phyloP scores from a whole-genome alignment of 495 filamentous ascomycete species.

The Neurospora sp. region DNA sequence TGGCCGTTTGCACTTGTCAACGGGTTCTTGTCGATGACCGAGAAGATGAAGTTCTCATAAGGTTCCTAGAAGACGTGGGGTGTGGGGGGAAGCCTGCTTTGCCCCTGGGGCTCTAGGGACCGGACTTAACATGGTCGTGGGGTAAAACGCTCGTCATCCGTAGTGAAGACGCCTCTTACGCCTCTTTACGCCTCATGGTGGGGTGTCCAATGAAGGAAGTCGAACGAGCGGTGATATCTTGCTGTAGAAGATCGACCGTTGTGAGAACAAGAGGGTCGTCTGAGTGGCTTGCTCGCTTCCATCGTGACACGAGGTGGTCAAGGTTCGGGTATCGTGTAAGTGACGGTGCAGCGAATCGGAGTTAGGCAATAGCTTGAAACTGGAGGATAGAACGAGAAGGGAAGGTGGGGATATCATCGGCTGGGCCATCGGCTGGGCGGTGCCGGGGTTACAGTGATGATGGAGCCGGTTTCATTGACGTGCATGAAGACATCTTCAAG shows the following conservation, averaged over 20 bases:
- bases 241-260: neutral
- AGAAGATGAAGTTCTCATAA: neutral
- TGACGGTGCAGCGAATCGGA: neutral
- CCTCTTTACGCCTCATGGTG: neutral
- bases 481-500: neutral
- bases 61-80: neutral
- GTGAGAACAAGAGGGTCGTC: neutral
- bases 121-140: neutral
- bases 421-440: neutral
- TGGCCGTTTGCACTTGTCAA: neutral
- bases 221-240: neutral
- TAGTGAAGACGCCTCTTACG: neutral
- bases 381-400: neutral
- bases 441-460: neutral
- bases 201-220: neutral
- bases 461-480: neutral
- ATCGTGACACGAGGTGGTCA: neutral
- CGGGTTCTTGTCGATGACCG: neutral
- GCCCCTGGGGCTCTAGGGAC: neutral
- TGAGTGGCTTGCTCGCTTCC: neutral
- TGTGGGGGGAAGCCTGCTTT: neutral
- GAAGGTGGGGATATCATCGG: neutral
- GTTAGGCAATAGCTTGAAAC: neutral
- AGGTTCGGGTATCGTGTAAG: neutral
- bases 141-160: neutral